Conservation (phyloP, 1,284 basidiomycete genomes). For the Cryptococcus sp. region DNA sequence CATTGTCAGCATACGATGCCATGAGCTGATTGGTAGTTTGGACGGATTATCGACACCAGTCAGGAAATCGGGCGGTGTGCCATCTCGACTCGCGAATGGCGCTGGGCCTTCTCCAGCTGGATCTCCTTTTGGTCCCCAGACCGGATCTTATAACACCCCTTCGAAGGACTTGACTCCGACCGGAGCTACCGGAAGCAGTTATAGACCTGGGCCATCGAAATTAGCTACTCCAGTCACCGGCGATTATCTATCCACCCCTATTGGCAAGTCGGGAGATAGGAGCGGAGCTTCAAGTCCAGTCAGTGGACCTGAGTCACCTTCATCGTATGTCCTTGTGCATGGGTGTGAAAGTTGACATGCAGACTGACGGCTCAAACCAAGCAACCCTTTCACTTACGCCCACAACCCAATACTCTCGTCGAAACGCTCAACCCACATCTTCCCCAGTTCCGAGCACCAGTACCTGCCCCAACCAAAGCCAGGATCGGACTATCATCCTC, state of each 20-base stretch:
- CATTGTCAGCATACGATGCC: background rate
- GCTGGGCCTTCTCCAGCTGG: slow-evolving; percentile 17
- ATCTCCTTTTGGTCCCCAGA: slow-evolving; percentile 11
- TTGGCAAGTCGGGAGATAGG: slow-evolving; percentile 11
- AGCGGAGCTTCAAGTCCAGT: slow-evolving; percentile 30
- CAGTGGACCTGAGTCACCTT: slow-evolving; percentile 27
- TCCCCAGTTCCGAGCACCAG: slow-evolving; percentile 12
- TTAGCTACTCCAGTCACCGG: slow-evolving; percentile 11
- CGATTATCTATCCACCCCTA: slow-evolving; percentile 18
- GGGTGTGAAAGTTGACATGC: background rate
- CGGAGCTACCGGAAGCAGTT: slow-evolving; percentile 24
- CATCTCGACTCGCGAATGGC: slow-evolving; percentile 16
- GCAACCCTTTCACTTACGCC: slow-evolving; percentile 35
- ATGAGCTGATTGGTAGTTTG: slow-evolving; percentile 16
- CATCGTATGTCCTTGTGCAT: slow-evolving; percentile 7
- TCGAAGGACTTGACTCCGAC: slow-evolving; percentile 15
- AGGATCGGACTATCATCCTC: slow-evolving; percentile 28
- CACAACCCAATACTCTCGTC: slow-evolving; percentile 35
- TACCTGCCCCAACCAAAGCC: slow-evolving; percentile 11
- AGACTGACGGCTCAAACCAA: slow-evolving; percentile 17
- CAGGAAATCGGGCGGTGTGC: slow-evolving; percentile 4
- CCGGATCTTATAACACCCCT: slow-evolving; percentile 17
- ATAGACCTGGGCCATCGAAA: slow-evolving; percentile 23
- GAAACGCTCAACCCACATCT: slow-evolving; percentile 48
- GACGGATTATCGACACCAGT: slow-evolving; percentile 37